Conservation (phyloP, 208 protist genomes). For the Trypanosoma lewisi region DNA sequence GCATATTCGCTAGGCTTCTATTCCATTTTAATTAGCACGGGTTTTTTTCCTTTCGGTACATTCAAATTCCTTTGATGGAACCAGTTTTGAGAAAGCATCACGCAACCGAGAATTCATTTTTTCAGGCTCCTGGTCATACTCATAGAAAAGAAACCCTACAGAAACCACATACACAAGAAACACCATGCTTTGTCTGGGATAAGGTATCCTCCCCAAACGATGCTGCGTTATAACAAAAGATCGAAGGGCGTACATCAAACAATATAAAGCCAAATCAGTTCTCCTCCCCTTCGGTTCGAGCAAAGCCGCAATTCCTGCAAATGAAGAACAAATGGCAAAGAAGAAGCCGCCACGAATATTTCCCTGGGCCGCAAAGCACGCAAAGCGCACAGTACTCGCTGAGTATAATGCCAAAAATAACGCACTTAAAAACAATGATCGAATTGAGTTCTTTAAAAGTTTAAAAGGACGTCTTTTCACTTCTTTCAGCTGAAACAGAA, state of each 20-base stretch:
- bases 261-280: constrained; percentile 86
- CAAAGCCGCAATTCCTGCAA: constrained; percentile 65
- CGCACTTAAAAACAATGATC: constrained; percentile 59
- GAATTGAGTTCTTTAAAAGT: constrained; percentile 39
- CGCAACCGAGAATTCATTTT: constrained; percentile 61
- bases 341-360: constrained; percentile 47
- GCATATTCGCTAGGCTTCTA: background rate
- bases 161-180: constrained; percentile 73
- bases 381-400: constrained; percentile 49
- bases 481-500: constrained; percentile 58
- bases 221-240: constrained; percentile 78
- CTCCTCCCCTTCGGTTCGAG: constrained; percentile 80
- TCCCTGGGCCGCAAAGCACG: constrained; percentile 61
- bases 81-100: constrained; percentile 43
- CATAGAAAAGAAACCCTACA: constrained; percentile 68
- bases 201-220: constrained; percentile 68
- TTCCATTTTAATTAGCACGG: background rate
- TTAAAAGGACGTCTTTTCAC: constrained; percentile 44
- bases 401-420: constrained; percentile 82
- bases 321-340: constrained; percentile 43
- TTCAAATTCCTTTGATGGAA: constrained; percentile 38
- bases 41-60: background rate
- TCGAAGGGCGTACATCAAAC: constrained; percentile 69
- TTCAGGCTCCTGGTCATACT: constrained; percentile 76
- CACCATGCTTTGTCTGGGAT: constrained; percentile 67